Base-by-base conservation (phyloP, 306 rosid genomes). In the Mucuna pruriens region DNA sequence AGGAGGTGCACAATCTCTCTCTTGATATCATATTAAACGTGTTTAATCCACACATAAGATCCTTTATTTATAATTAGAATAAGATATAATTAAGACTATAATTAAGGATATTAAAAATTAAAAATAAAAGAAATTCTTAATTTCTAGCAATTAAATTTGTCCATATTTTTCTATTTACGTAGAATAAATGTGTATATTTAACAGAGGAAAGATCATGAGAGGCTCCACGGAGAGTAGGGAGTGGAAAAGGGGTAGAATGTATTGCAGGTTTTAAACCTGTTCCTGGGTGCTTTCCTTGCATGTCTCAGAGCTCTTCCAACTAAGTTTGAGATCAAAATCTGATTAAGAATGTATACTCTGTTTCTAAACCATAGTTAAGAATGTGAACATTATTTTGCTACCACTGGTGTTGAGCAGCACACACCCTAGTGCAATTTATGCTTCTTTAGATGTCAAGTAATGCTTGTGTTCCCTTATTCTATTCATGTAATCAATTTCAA, bases 371-470 rank as follows among this genome's bases (percentile, higher is more conserved):
- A 19, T 2, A 19, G 2, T 76, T 45, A 20, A 67, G 52, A 67
- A 39, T 20, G 33, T 67, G 51, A 67, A 39, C 34, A 38, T 67
- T 67, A 40, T 67, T 19, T 40, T 60, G 70, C 60, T 75, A 60
- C 58, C 40, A 15, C 3, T 8, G 19, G 33, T 20, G 13, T 52
- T 52, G 26, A 52, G 26, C 26, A 52, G 12, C 26, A 52, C 3
- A 19, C 12, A 8, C 5, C 5, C 29, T 2, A 52, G 13, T 52
- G 26, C 60, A 52, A 52, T 17, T 10, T 15, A 55, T 55, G 33
- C 7, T 54, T 54, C 29, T 20, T 20, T 54, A 54, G 61, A 54
- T 8, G 20, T 2, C 13, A 19, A 20, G 31, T 20, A 54, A 54
- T 54, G 29, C 11, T 55, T 55, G 12, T 55, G 31, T 22, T 55